Evolutionary conservation across 495 filamentous ascomycete genomes (phyloP).

Genomic region (Penicillium dipodomyicola): DNA sequence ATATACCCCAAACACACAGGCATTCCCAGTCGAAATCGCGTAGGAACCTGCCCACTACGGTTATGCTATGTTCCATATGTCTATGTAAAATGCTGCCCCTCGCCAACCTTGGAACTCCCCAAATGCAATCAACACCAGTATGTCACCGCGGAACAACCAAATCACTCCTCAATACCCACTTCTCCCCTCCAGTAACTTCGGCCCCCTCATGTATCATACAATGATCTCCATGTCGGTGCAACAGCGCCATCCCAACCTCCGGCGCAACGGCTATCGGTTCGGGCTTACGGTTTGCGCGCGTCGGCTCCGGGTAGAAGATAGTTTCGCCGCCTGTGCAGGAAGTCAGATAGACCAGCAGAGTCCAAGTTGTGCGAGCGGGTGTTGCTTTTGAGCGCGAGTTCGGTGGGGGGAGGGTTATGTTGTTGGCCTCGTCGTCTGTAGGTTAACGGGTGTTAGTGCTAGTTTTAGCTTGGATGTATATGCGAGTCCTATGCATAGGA

Average conservation of each 20-base stretch:
- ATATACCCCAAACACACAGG: neutral
- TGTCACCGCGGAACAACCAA: conserved; percentile 64
- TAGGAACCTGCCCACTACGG: neutral
- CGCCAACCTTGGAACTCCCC: neutral
- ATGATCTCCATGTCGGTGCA: conserved; percentile 86
- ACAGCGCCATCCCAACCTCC: conserved; percentile 76
- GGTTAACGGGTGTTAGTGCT: neutral
- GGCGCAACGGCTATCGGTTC: conserved; percentile 64
- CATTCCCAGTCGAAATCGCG: neutral
- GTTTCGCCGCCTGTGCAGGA: conserved; percentile 82
- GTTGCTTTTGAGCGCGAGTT: conserved; percentile 32
- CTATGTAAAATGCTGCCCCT: neutral
- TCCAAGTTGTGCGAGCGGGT: conserved; percentile 85
- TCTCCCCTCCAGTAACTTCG: conserved; percentile 77
- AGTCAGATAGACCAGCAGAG: conserved; percentile 83
- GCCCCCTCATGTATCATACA: conserved; percentile 89
- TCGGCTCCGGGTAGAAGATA: conserved; percentile 79
- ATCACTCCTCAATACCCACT: conserved; percentile 91
- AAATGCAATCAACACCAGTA: neutral
- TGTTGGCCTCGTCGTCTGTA: conserved; percentile 77
- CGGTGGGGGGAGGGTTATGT: conserved; percentile 53
- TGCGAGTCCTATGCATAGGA: too few species aligned
- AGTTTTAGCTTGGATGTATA: too few species aligned
- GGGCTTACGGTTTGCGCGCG: conserved; percentile 49
- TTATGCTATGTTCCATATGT: neutral